Base-by-base conservation (phyloP, 495 filamentous ascomycete genomes). In the Tuber aestivum region DNA sequence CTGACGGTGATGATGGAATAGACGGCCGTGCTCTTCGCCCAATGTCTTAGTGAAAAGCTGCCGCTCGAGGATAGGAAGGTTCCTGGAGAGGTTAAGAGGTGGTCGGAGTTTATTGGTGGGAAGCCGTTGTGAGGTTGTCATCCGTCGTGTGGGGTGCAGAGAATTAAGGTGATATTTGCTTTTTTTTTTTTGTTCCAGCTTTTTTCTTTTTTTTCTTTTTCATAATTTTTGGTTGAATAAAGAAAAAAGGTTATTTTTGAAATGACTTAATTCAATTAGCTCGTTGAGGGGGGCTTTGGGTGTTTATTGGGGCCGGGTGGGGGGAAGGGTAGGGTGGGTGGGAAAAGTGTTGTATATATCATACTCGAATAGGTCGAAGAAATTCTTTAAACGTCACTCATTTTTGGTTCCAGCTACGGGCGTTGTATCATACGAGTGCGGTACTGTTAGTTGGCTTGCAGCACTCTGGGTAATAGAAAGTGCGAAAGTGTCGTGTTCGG, bases 11-110 rank as follows among this genome's bases (percentile, higher is more conserved):
- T 72, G 73, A 42, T 79, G 12, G 41, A 61, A 61, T 77, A 98
- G 95, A 99, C 95, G 81, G 95, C 95, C 72, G 88, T 94, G 70
- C 91, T 99, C 80, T 98, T 97, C 83, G 94, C 95, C 73, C 91
- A 92, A 84, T 97, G 95, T 86, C 95, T 99, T 93, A 93, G 86
- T 85, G 92, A 92, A 87, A 99, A 97, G 87, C 87, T 98, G 45
- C 95, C 95, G 71, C 89, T 91, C 77, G 88, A 87, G 82, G 92
- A 89, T 86, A 93, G 88, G 69, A 37, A 48, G n/a, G 92, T 97
- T 72, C 95, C 95, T 61, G 86, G 88, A 73, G 95, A 99, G 85
- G 96, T 99, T 80, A 90, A 91, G 84, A 89, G 90, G 82, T 99
- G 95, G 95, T 94, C 92, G 80, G 91, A 97, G 74, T 99, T 97